Base-by-base conservation (phyloP, 495 filamentous ascomycete genomes). In the Achaetomiella virescens region DNA sequence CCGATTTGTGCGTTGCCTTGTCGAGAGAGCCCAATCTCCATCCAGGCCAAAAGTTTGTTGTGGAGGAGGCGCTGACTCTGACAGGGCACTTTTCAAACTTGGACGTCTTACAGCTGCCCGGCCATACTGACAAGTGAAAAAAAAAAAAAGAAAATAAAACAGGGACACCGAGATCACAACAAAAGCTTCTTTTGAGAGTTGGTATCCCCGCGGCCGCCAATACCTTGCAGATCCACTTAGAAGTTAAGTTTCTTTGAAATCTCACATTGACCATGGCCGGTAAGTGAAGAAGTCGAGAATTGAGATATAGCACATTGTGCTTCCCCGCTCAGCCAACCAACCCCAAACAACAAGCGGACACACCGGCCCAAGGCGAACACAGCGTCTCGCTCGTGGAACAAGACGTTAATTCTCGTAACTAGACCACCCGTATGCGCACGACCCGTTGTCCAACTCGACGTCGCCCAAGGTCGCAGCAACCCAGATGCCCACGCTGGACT, bases 401-500 rank as follows among this genome's bases (percentile, higher is more conserved):
- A 7, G 10, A 3, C 8, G 42, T 56, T 60, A 17, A 57, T 57
- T 48, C 12, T 31, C 36, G 42, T 49, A 21, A 25, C 53, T 46
- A 64, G 61, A 57, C 14, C 46, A 62, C 47, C 54, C 57, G 24
- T 60, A 58, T 17, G 27, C 48, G 49, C 58, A 58, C 50, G 67
- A 59, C 45, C 54, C 57, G 24, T 59, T 63, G 51, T 68, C 67
- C 6, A 60, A 51, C 58, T 68, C 66, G 46, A 62, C 59, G 22
- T 68, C 67, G 24, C 63, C 67, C 47, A 64, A 43, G 35, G 31
- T 58, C 40, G 27, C 60, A 27, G 59, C 61, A 20, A 64, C 58
- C 15, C 59, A 65, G 44, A 57, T 66, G 44, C 52, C 57, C 9
- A 44, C 37, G 18, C 48, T 59, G 21, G 68, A 70, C 15, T 69